Base-by-base conservation (phyloP, 371 early-diverging fungal genomes). In the Lichtheimia ramosa region DNA sequence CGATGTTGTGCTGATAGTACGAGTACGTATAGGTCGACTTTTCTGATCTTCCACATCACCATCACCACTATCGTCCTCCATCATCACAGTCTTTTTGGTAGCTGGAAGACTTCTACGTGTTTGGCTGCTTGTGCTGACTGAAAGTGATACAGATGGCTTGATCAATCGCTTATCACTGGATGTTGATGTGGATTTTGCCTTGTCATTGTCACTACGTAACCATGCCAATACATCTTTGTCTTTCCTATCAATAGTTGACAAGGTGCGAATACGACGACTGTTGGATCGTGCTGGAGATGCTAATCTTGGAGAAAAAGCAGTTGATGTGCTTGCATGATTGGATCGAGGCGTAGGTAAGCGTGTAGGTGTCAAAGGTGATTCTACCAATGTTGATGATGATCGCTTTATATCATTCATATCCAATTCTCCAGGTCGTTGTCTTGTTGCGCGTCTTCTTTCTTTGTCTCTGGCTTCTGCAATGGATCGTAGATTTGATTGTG, bases 291-390 rank as follows among this genome's bases (percentile, higher is more conserved):
- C 13, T 13, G 63, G 63, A n/a, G 6, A 59, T 40, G 28, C 56
- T 63, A 23, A 53, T 18, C 25, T 62, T 53, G 20, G 68, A 55
- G 48, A 60, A 54, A 18, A 34, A 8, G 56, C 59, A 28, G 28
- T 12, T 41, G 60, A 15, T 15, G 58, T 41, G 27, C 50, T 56
- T 3, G 58, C 18, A 13, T 48, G 51, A 34, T 27, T 49, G 15
- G 62, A 55, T 39, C 42, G 58, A 43, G 63, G 63, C 14, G 68
- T 68, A 1, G 59, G 63, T 12, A 59, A 57, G 16, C 57, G 59
- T 13, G 61, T 57, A 13, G 63, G 51, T 15, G 61, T 42, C 28
- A 40, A 43, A 7, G 68, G 61, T 25, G 66, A 61, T 18, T 42
- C 57, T 10, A 46, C 10, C 46, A 46, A 14, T 5, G 46, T 46